Conservation (phyloP, 352 stramenopile genomes). For the Detonula confervacea region DNA sequence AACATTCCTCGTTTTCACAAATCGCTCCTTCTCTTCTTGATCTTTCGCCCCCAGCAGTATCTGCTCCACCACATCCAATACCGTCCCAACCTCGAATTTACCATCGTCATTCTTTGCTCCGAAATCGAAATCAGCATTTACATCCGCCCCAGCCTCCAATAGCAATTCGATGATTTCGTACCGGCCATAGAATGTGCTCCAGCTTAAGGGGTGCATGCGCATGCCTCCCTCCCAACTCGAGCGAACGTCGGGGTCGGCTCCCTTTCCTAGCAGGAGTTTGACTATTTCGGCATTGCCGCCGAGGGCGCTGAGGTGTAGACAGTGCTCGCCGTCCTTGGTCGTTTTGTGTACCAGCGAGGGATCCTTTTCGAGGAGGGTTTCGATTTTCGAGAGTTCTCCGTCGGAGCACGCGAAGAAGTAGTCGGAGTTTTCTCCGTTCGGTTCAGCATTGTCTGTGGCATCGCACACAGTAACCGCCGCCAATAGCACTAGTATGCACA, state of each 20-base stretch:
- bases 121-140: conserved; percentile 83
- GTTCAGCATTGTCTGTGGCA: conserved; percentile 2
- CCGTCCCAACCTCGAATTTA: conserved; percentile 40
- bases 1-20: conserved; percentile 60
- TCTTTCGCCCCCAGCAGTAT: conserved; percentile 47
- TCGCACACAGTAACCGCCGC: too few relatives aligned
- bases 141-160: conserved; percentile 72
- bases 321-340: conserved; percentile 80
- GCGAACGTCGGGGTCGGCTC: conserved; percentile 76
- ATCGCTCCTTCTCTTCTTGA: conserved; percentile 51
- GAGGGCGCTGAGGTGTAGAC: conserved; percentile 77
- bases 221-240: conserved; percentile 67
- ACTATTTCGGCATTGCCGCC: conserved; percentile 61
- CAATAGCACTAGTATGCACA: not conserved
- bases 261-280: conserved; percentile 64
- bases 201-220: conserved; percentile 82
- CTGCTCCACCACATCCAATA: conserved; percentile 69
- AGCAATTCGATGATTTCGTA: conserved; percentile 72
- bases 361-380: conserved; percentile 45
- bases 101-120: conserved; percentile 22
- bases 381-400: conserved; percentile 45
- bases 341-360: conserved; percentile 55
- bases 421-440: conserved; percentile 62
- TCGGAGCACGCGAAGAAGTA: conserved; percentile 64
- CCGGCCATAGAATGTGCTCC: conserved; percentile 79